phyloP scores from a whole-genome alignment of 176 grass and related monocot genomes.

The Alopecurus myosuroides region DNA sequence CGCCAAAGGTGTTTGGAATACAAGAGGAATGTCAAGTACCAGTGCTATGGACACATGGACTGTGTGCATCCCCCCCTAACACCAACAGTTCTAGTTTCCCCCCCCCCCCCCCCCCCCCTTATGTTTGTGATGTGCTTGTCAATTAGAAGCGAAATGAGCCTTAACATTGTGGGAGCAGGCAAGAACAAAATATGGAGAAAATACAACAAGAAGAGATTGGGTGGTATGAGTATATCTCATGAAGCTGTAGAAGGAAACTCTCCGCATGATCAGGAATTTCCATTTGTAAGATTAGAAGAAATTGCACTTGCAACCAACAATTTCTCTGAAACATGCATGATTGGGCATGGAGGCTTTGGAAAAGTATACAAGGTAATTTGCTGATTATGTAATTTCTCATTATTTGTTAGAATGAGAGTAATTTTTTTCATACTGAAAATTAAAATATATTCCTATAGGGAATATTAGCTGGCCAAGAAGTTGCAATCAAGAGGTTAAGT shows the following conservation, averaged over 20 bases:
- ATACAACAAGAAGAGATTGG: not conserved
- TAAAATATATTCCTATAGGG: not conserved
- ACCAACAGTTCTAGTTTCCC: not conserved
- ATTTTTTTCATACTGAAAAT: not conserved
- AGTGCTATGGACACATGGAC: too few species aligned
- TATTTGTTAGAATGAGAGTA: not conserved
- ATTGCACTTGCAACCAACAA: not conserved
- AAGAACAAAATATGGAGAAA: not conserved
- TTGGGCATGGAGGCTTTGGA: conserved; percentile 31
- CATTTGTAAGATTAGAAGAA: conserved; percentile 15
- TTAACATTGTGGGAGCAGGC: not conserved
- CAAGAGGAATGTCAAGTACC: too few species aligned
- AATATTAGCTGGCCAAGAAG: not conserved
- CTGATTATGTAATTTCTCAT: not conserved
- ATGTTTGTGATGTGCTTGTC: not conserved
- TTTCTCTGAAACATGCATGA: not conserved
- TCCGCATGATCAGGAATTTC: not conserved
- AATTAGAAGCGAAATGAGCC: not conserved
- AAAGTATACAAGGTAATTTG: conserved; percentile 27
- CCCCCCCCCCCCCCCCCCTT: not conserved
- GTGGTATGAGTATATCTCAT: not conserved
- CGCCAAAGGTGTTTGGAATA: too few species aligned
- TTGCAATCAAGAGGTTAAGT: not conserved
- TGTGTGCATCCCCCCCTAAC: not conserved
- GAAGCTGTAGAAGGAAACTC: not conserved